Percentiles rank a stretch among this genome's conserved stretches.
These are phyloP conservation scores for Pseudohalonectria lignicola DNA, from an alignment of 2,329 filamentous ascomycete genomes.

Conservation along the genomic window DNA sequence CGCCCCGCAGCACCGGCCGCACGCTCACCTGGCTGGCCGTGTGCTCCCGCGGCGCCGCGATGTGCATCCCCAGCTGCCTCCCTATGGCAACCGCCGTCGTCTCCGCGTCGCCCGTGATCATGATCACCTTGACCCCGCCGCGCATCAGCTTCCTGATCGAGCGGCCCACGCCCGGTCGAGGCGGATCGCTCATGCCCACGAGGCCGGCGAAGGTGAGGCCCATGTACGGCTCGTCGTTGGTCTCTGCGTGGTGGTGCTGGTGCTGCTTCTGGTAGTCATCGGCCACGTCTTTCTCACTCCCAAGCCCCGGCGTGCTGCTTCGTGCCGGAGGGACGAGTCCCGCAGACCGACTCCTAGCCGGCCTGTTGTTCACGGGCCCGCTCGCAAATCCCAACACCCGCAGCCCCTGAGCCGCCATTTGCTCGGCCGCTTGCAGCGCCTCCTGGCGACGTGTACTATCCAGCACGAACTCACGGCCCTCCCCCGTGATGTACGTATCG, in stretches of 20 bases:
- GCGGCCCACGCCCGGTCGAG: conserved; percentile 77
- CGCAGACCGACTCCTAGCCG: conserved; percentile 23
- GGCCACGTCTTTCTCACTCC: conserved; percentile 18
- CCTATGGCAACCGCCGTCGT: conserved; percentile 91
- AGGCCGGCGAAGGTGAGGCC: conserved; percentile 83
- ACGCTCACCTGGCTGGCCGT: conserved; percentile 46
- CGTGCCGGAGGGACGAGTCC: conserved; percentile 27
- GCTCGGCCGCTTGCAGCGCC: conserved; percentile 68
- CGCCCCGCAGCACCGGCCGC: conserved; percentile 68
- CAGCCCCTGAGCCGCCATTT: conserved; percentile 81
- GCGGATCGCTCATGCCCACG: conserved; percentile 96
- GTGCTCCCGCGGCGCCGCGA: conserved; percentile 45
- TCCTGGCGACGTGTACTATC: conserved; percentile 66
- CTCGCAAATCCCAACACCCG: conserved; percentile 91
- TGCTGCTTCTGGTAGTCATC: conserved; percentile 24
- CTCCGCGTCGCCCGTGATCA: conserved; percentile 97
- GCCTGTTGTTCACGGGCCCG: conserved; percentile 42
- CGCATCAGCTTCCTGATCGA: conserved; percentile 86
- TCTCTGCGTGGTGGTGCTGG: conserved; percentile 29
- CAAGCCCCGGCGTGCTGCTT: conserved; percentile 37
- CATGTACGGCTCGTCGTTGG: conserved; percentile 62
- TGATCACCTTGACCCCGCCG: conserved; percentile 92
- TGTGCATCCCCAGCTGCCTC: conserved; percentile 86
- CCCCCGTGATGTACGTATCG: conserved; percentile 78
- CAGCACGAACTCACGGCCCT: conserved; percentile 77